These are phyloP conservation scores for Apophysomyces sp. DNA, from an alignment of 371 early-diverging fungal genomes.

Conservation along the genomic window DNA sequence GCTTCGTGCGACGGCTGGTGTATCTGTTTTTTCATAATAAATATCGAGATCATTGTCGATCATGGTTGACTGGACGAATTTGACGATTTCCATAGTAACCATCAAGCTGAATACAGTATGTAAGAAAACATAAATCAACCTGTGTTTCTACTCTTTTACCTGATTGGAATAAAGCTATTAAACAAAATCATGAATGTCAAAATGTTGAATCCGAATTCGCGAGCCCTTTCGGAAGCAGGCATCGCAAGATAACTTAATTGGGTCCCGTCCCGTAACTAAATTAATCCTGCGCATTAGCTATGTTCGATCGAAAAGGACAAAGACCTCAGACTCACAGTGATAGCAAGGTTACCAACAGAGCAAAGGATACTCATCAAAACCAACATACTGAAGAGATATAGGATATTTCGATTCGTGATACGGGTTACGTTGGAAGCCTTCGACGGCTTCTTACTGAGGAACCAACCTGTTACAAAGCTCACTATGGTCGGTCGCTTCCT, in stretches of 20 bases:
- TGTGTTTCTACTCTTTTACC: slow-evolving; percentile 27
- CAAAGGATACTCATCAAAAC: slow-evolving; percentile 82
- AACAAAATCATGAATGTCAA: slow-evolving; percentile 87
- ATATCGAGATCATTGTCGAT: slow-evolving; percentile 85
- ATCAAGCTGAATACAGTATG: slow-evolving; percentile 58
- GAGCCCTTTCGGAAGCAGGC: slow-evolving; percentile 21
- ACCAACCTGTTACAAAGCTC: not conserved
- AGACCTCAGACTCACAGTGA: slow-evolving; percentile 27
- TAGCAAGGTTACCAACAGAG: slow-evolving; percentile 69
- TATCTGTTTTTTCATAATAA: slow-evolving; percentile 81
- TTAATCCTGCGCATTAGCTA: not conserved
- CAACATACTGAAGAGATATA: slow-evolving; percentile 87
- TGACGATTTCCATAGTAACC: slow-evolving; percentile 92
- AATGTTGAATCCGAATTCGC: slow-evolving; percentile 67
- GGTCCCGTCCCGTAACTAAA: slow-evolving; percentile 12
- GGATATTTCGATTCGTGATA: slow-evolving; percentile 90
- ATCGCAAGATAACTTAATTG: slow-evolving; percentile 35
- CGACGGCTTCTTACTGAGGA: slow-evolving; percentile 43
- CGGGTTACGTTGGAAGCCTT: slow-evolving; percentile 68
- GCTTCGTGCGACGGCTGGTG: slow-evolving; percentile 86
- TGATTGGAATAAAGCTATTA: slow-evolving; percentile 92
- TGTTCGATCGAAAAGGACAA: not conserved
- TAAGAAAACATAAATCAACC: not conserved
- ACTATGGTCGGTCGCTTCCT: not conserved
- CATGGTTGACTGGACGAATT: slow-evolving; percentile 76